These are phyloP conservation scores for Hydnomerulius pinastri DNA, from an alignment of 768 basidiomycete genomes.

Conservation along the genomic window DNA sequence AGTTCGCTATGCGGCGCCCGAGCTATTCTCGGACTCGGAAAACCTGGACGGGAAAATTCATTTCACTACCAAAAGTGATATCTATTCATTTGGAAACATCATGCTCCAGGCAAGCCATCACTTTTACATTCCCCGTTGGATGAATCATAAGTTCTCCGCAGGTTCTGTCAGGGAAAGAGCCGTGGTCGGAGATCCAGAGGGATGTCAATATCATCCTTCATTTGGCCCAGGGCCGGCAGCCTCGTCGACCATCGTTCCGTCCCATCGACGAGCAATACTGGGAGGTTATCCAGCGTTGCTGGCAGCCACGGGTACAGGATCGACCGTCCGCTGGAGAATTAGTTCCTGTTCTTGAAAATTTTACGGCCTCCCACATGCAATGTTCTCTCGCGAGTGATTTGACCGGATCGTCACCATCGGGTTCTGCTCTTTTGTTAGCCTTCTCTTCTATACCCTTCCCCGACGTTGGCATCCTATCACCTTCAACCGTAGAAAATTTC, in stretches of 20 bases:
- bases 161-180: conserved; percentile 22
- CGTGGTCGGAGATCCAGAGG: conserved; percentile 8
- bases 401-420: no score
- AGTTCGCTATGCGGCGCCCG: conserved; percentile 45
- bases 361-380: not conserved
- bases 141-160: not conserved
- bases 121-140: accelerated
- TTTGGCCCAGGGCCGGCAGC: conserved; percentile 1
- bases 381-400: no score
- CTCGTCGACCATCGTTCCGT: conserved; percentile 2
- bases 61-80: conserved; percentile 11
- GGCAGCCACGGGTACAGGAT: not conserved
- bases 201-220: conserved; percentile 6
- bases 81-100: conserved; percentile 34
- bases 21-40: conserved; percentile 38
- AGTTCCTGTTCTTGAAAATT: not conserved
- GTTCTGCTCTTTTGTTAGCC: no score
- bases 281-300: conserved; percentile 13
- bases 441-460: no score
- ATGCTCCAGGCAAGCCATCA: conserved; percentile 21
- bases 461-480: no score
- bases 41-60: conserved; percentile 5
- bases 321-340: not conserved
- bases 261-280: conserved; percentile 7
- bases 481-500: no score